These are phyloP conservation scores for Cichorium intybus DNA, from an alignment of 140 eudicot species.

Conservation along the genomic window DNA sequence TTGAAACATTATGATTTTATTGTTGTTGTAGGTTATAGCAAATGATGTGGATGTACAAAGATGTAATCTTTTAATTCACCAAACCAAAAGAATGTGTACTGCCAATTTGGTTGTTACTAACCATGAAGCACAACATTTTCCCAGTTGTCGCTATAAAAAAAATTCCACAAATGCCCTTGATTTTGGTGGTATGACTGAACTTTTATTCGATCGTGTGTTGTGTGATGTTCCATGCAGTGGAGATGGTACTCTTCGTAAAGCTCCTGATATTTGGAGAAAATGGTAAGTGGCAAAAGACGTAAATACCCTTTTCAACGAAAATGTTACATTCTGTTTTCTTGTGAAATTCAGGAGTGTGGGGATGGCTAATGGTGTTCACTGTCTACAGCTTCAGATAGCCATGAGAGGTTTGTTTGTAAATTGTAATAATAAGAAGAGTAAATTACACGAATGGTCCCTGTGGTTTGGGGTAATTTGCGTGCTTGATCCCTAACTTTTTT, in stretches of 20 bases:
- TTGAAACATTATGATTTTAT: slow-evolving; percentile 1
- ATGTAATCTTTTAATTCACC: slow-evolving; percentile 98
- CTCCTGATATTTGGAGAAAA: slow-evolving; percentile 99
- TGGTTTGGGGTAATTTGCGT: no score
- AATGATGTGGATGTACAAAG: slow-evolving; percentile 97
- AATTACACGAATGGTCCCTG: no score
- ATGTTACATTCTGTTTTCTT: slow-evolving; percentile 9
- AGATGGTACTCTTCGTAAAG: slow-evolving; percentile 99
- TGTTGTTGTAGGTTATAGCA: slow-evolving; percentile 67
- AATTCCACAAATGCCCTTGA: slow-evolving; percentile 35
- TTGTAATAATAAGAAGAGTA: no score
- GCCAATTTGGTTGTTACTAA: slow-evolving; percentile 93
- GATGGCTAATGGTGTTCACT: slow-evolving; percentile 93
- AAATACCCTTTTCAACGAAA: neutral
- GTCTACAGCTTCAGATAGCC: slow-evolving; percentile 89
- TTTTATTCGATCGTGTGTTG: slow-evolving; percentile 90
- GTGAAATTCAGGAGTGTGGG: slow-evolving; percentile 69
- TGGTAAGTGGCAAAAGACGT: no score
- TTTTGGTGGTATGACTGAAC: slow-evolving; percentile 50
- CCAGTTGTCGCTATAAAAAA: slow-evolving; percentile 74
- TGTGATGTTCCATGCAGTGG: slow-evolving; percentile 99
- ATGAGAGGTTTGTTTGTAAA: slow-evolving; percentile 81
- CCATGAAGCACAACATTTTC: slow-evolving; percentile 97
- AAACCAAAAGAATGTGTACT: slow-evolving; percentile 97
- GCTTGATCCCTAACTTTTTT: no score